Evolutionary conservation across 257 asterid genomes (phyloP).

Genomic region (Primulina tabacum): DNA sequence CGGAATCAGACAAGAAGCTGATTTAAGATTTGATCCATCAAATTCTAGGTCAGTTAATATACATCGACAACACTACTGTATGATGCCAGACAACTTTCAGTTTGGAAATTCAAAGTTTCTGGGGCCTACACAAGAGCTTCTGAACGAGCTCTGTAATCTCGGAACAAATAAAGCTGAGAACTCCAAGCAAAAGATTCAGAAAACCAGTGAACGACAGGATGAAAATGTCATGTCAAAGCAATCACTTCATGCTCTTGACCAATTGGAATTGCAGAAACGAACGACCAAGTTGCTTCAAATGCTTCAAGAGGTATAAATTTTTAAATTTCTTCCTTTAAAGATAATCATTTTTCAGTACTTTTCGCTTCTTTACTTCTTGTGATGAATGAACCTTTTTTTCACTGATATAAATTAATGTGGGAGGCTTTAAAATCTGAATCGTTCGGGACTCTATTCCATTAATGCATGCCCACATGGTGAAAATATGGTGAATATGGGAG

Average conservation of each 20-base stretch:
- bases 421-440: constrained; percentile 26
- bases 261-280: constrained; percentile 66
- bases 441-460: constrained; percentile 29
- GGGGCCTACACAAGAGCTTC: constrained; percentile 66
- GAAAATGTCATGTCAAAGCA: constrained; percentile 40
- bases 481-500: constrained; percentile 24
- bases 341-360: neutral
- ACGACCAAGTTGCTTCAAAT: constrained; percentile 71
- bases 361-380: neutral
- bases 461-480: constrained; percentile 45
- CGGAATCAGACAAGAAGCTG: constrained; percentile 43
- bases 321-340: no score
- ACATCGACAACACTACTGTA: constrained; percentile 23
- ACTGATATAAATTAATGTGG: neutral
- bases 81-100: constrained; percentile 32
- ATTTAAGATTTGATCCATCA: constrained; percentile 46
- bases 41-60: constrained; percentile 46
- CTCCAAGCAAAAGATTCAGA: constrained; percentile 36
- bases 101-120: constrained; percentile 55
- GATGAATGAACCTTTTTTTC: neutral
- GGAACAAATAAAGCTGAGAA: constrained; percentile 35
- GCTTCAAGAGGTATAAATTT: constrained; percentile 67
- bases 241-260: constrained; percentile 59
- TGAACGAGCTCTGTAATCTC: constrained; percentile 70
- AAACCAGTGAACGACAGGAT: constrained; percentile 28